Evolutionary conservation across 768 basidiomycete species (phyloP), one percentile per base, ranked within the genome.

Genomic region (Xerocomellus chrysenteron): DNA sequence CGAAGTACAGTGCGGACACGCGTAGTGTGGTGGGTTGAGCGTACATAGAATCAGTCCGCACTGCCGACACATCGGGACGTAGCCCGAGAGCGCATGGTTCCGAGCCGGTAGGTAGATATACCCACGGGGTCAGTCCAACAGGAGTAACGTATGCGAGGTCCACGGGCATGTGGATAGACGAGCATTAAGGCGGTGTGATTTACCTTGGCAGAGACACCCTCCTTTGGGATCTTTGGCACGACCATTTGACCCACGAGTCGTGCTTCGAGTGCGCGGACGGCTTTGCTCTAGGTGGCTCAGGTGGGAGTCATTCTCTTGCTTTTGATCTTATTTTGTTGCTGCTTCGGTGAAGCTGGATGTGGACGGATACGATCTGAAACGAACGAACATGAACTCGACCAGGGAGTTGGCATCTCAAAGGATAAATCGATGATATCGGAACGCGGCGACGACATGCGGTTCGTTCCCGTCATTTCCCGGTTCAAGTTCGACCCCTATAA

Each of bases 161-260:
- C 50, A 35, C 26, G 17, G 16, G 39, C n/a, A 46, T 10, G 47
- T 26, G 17, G 37, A 16, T 16, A 19, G 26, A n/a, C 7, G 36
- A 12, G 2, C 17, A 14, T n/a, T n/a, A n/a, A 30, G 17, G 8
- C 26, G 50, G 32, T n/a, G 0, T n/a, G 61, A 54, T 72, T 33
- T 50, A 83, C 87, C 85, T 74, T 83, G 81, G 61, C 87, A 90
- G 64, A 86, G 88, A 63, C 87, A 90, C 0, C 87, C 86, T 4
- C 83, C 82, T 40, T 79, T 81, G 0, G 83, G 80, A 68, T 88
- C 86, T 54, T 71, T 80, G 40, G 71, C 66, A 0, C 52, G 67
- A 1, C 73, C 73, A n/a, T 68, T 68, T 3, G 73, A 65, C 14
- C 65, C 67, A 14, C 65, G 66, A 81, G 68, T 40, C 84, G 69